Evolutionary conservation across 768 basidiomycete genomes (phyloP).

Genomic region (Sarcodon aspratus): DNA sequence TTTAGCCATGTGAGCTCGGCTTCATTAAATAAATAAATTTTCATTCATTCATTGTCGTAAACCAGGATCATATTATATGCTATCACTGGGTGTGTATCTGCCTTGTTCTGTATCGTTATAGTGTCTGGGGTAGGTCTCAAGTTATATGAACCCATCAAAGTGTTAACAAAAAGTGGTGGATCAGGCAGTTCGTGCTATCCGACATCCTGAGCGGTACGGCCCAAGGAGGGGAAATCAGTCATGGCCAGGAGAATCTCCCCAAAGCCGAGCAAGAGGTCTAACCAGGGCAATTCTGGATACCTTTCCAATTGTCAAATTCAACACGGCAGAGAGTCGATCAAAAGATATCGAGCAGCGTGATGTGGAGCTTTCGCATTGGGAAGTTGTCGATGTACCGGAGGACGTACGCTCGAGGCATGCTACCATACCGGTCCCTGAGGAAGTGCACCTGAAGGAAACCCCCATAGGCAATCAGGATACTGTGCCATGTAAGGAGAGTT

Average conservation of each 20-base stretch:
- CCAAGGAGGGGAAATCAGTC: conserved; percentile 31
- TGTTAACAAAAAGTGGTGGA: background rate
- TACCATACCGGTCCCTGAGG: no score
- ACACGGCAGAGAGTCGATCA: conserved; percentile 10
- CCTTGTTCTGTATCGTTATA: conserved; percentile 77
- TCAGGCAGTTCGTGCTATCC: conserved; percentile 70
- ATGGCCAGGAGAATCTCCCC: conserved; percentile 29
- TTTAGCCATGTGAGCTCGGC: conserved; percentile 58
- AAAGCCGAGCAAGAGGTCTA: conserved; percentile 73
- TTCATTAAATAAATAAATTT: conserved; percentile 1
- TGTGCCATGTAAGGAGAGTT: background rate
- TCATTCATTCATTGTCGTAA: conserved; percentile 1
- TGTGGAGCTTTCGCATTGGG: conserved; percentile 3
- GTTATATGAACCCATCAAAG: background rate
- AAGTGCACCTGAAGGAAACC: background rate
- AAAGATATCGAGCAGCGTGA: conserved; percentile 17
- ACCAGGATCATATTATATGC: conserved; percentile 73
- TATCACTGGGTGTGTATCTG: conserved; percentile 83
- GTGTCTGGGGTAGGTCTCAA: conserved; percentile 56
- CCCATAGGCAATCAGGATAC: background rate
- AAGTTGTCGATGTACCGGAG: conserved; percentile 2
- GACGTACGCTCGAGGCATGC: no score
- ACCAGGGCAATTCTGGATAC: conserved; percentile 92
- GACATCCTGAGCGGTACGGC: conserved; percentile 89
- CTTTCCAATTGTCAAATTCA: conserved; percentile 87